Conservation (phyloP, 2,329 filamentous ascomycete genomes). For the Arthroderma uncinatum region DNA sequence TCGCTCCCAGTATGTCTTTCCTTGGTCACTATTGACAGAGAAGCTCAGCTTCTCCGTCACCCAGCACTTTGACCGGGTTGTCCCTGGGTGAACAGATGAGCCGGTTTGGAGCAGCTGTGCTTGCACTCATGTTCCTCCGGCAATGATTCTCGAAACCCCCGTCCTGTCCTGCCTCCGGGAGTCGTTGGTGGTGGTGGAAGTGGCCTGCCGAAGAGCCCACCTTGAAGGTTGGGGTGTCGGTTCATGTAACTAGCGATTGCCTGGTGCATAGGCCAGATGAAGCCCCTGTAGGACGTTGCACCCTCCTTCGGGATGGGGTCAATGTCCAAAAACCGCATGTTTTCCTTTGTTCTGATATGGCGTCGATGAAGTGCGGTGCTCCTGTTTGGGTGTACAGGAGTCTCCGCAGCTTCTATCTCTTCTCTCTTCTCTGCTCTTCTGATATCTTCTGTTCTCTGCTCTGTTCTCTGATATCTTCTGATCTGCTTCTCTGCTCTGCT, state of each 20-base stretch:
- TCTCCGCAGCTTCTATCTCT: not conserved
- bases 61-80: constrained; percentile 13
- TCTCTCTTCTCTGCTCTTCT: not conserved
- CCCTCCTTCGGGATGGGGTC: constrained; percentile 9
- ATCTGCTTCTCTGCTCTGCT: not conserved
- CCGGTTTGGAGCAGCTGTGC: not conserved
- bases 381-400: not conserved
- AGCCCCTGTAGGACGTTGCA: not conserved
- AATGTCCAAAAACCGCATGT: not conserved
- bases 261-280: not conserved
- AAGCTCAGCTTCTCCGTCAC: constrained; percentile 10
- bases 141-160: not conserved
- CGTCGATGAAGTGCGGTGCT: not conserved
- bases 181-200: not conserved
- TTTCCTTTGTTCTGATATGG: not conserved
- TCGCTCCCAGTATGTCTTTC: constrained; percentile 4
- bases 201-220: not conserved
- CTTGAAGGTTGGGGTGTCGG: not conserved
- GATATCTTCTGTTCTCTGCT: not conserved
- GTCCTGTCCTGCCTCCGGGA: constrained; percentile 1
- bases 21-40: constrained; percentile 8
- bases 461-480: not conserved
- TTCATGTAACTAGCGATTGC: not conserved
- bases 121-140: not conserved
- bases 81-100: constrained; percentile 11